phyloP scores from a whole-genome alignment of 805 yeast genomes.

The Kodamaea jinghongensis region DNA sequence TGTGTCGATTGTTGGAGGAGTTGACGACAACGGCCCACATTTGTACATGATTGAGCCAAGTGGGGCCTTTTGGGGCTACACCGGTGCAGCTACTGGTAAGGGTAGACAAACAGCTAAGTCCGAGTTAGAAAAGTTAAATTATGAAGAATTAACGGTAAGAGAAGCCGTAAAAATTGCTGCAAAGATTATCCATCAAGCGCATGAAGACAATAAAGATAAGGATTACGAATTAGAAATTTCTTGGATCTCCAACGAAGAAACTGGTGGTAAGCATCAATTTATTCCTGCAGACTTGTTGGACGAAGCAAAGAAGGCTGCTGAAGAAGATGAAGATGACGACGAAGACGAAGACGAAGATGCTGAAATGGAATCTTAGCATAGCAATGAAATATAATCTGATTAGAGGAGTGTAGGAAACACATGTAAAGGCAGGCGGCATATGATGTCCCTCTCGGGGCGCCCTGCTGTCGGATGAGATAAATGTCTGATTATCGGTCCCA shows the following conservation, averaged over 20 bases:
- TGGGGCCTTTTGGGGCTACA: conserved; percentile 96
- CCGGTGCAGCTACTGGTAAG: conserved; percentile 96
- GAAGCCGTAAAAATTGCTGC: conserved; percentile 96
- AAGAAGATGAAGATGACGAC: conserved; percentile 77
- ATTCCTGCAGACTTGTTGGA: conserved; percentile 77
- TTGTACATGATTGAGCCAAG: conserved; percentile 97
- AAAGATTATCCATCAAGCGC: conserved; percentile 86
- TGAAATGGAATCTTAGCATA: conserved; percentile 10
- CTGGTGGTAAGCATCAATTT: conserved; percentile 73
- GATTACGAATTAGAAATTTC: conserved; percentile 93
- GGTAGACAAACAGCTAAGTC: conserved; percentile 98
- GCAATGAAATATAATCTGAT: not conserved
- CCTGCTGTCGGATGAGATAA: too few species aligned
- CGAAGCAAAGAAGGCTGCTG: conserved; percentile 83
- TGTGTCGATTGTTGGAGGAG: conserved; percentile 89
- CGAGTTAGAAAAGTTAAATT: conserved; percentile 87
- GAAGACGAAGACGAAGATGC: conserved; percentile 57
- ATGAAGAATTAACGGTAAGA: conserved; percentile 61
- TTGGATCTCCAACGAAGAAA: conserved; percentile 78
- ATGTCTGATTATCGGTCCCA: too few species aligned
- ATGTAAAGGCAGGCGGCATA: too few species aligned
- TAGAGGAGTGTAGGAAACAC: too few species aligned
- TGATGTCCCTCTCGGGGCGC: too few species aligned
- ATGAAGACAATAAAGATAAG: conserved; percentile 96
- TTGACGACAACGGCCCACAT: conserved; percentile 87